Evolutionary conservation across 306 rosid species (phyloP).

Genomic region (Cucumis hystrix): DNA sequence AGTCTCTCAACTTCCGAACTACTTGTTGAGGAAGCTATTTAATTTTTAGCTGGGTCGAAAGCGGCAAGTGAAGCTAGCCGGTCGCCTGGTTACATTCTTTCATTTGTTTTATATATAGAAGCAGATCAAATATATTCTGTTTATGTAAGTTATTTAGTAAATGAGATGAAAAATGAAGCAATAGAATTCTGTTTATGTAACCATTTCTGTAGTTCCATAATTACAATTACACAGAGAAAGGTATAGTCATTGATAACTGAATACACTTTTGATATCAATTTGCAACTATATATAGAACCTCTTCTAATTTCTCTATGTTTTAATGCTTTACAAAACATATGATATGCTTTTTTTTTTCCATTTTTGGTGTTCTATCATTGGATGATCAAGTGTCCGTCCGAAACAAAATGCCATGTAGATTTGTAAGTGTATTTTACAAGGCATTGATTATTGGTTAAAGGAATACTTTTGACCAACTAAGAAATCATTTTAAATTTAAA

Average conservation of each 20-base stretch:
- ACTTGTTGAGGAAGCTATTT: not conserved
- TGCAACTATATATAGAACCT: not conserved
- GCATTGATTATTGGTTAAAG: too few relatives aligned
- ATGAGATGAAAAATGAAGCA: slow-evolving; percentile 1
- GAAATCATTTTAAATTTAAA: too few relatives aligned
- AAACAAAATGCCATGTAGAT: too few relatives aligned
- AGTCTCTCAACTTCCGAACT: not conserved
- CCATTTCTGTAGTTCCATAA: not conserved
- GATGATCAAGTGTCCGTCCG: too few relatives aligned
- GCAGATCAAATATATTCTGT: not conserved
- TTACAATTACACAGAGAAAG: not conserved
- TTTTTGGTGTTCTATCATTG: too few relatives aligned
- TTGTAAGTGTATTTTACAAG: too few relatives aligned
- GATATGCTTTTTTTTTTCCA: too few relatives aligned
- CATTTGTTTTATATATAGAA: slow-evolving; percentile 2
- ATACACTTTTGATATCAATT: not conserved
- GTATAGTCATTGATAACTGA: not conserved
- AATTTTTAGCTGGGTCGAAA: not conserved
- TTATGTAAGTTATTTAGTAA: not conserved
- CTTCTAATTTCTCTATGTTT: not conserved
- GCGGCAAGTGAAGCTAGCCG: not conserved
- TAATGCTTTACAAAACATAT: not conserved
- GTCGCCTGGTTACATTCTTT: not conserved
- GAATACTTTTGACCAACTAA: too few relatives aligned
- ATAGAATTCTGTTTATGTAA: not conserved